These are phyloP conservation scores for Aspergillus coremiiformis DNA, from an alignment of 495 filamentous ascomycete genomes.

Conservation along the genomic window DNA sequence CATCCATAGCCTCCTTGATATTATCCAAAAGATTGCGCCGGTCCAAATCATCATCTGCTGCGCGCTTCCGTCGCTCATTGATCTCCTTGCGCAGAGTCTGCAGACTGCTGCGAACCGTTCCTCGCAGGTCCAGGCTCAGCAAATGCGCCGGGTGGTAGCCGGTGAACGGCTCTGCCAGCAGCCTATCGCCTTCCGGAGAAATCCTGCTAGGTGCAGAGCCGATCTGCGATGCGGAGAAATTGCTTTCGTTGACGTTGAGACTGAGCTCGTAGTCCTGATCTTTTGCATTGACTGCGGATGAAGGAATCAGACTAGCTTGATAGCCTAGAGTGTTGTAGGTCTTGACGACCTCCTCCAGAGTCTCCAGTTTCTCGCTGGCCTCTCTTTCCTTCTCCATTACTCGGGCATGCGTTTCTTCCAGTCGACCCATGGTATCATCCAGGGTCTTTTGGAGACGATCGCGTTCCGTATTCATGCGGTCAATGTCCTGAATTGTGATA, in stretches of 20 bases:
- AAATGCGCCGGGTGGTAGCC: constrained; percentile 87
- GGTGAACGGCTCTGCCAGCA: constrained; percentile 70
- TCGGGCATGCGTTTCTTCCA: constrained; percentile 76
- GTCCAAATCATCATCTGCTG: constrained; percentile 81
- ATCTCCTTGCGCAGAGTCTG: constrained; percentile 76
- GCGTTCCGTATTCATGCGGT: constrained; percentile 93
- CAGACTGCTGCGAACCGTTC: constrained; percentile 71
- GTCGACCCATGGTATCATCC: constrained; percentile 59
- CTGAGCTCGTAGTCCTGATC: constrained; percentile 75
- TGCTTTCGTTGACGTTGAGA: constrained; percentile 66
- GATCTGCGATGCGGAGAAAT: constrained; percentile 69
- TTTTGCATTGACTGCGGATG: constrained; percentile 76
- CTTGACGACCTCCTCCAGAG: constrained; percentile 77
- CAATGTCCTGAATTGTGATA: constrained; percentile 93
- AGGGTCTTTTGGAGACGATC: constrained; percentile 83
- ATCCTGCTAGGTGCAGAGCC: constrained; percentile 47
- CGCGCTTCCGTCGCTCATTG: constrained; percentile 70
- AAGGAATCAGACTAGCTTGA: constrained; percentile 81
- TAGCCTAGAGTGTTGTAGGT: constrained; percentile 90
- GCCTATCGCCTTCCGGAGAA: constrained; percentile 49
- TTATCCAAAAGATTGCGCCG: constrained; percentile 85
- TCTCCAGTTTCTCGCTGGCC: constrained; percentile 74
- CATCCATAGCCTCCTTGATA: constrained; percentile 89
- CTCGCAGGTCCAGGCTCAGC: constrained; percentile 76
- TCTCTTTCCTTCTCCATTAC: constrained; percentile 79